Evolutionary conservation across 2,329 filamentous ascomycete species (phyloP), one percentile per base, ranked within the genome.

Genomic region (Calcarisporium arbuscula): DNA sequence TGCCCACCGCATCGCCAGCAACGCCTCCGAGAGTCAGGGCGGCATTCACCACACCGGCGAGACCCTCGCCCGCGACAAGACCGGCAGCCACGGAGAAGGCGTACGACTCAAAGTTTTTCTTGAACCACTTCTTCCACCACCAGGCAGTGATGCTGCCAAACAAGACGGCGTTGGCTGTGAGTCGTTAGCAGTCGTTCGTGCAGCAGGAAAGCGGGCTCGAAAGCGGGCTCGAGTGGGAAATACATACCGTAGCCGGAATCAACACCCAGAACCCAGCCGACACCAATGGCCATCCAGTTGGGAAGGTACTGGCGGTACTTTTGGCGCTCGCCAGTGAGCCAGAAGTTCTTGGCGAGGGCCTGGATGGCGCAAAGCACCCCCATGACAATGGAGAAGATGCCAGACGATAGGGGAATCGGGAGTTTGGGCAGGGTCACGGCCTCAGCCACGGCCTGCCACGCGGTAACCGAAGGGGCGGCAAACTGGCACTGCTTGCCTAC

Each of bases 401-500:
- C 70, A 7, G 66, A 70, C 9, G 67, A 67, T 16, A 48, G 55
- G 1, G 75, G 73, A 23, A 80, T 74, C 3, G 74, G 74, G 42
- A 78, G 66, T 4, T 53, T 57, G 7, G 70, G 69, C 37, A 71
- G 62, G 2, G 74, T 79, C 27, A 78, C 73, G 14, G 75, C 76
- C 30, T 73, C 36, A 3, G 80, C 77, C 6, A 82, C 75, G 5
- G 80, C 80, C 26, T 70, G 65, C 80, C 79, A 84, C 1, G 80
- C 79, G 0, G 71, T 60, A 11, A 82, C 78, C 3, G 76, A 80
- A 4, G 80, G 80, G 2, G 74, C 74, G 8, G 54, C 49, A 60
- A 84, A 85, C 20, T 72, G 58, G 51, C 80, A 84, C 9, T 42
- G 39, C 38, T 5, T 37, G 30, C 1, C 46, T 47, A 1, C 62